These are phyloP conservation scores for Naganishia liquefaciens DNA, from an alignment of 1,284 basidiomycete genomes.

Conservation along the genomic window DNA sequence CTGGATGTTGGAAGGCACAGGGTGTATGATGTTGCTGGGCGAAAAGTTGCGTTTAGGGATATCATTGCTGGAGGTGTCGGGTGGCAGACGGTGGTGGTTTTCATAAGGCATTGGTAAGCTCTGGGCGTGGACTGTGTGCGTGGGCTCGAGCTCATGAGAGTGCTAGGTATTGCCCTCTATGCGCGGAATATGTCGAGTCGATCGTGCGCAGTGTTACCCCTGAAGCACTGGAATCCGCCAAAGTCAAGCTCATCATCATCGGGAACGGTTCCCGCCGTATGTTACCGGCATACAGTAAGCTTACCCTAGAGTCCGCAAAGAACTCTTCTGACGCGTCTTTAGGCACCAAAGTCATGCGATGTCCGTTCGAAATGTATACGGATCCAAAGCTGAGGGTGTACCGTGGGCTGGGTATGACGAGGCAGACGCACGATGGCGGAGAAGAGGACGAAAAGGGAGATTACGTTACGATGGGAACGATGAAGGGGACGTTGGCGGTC, in stretches of 20 bases:
- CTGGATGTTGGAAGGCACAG: constrained; percentile 64
- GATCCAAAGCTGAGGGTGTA: constrained; percentile 74
- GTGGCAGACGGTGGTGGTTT: constrained; percentile 63
- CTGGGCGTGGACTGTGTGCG: not conserved
- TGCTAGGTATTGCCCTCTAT: constrained; percentile 63
- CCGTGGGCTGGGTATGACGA: constrained; percentile 71
- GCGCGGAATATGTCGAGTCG: constrained; percentile 80
- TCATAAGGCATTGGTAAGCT: constrained; percentile 54
- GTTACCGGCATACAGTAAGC: constrained; percentile 53
- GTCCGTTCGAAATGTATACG: constrained; percentile 65
- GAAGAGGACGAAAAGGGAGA: constrained; percentile 59
- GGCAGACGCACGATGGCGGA: constrained; percentile 59
- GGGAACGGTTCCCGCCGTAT: constrained; percentile 74
- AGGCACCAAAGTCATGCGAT: constrained; percentile 57
- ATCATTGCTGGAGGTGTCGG: constrained; percentile 58
- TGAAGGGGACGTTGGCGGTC: constrained; percentile 42
- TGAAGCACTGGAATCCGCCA: constrained; percentile 60
- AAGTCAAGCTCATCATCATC: constrained; percentile 62
- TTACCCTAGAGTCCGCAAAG: constrained; percentile 17
- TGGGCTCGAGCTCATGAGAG: constrained; percentile 28
- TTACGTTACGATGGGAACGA: constrained; percentile 51
- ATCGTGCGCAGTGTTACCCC: constrained; percentile 61
- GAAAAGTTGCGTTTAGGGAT: constrained; percentile 68
- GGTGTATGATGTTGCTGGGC: constrained; percentile 68
- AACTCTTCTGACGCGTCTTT: constrained; percentile 42